Base-by-base conservation (phyloP, 257 asterid genomes). In the Orobanche coerulescens region DNA sequence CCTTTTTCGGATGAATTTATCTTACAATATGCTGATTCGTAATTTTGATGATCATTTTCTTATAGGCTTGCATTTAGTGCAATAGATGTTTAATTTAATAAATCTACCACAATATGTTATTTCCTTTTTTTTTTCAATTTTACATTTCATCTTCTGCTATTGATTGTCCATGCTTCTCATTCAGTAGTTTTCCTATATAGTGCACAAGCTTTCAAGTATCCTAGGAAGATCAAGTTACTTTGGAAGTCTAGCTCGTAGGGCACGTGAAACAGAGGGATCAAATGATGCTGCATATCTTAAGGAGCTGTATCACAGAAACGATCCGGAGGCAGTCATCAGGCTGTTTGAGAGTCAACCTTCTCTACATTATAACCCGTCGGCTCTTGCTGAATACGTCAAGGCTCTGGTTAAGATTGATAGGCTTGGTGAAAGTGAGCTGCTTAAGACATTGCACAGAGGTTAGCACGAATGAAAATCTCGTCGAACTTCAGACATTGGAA, bases 331-430 rank as follows among this genome's bases (percentile, higher is more conserved):
- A 48, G 94, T 87, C 67, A 90, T 87, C 75, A 79, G 84, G 68
- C 57, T 81, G 70, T 90, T 87, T 66, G 97, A 90, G 79, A 77
- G 81, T 70, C 90, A 87, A 64, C 83, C 90, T 61, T 79, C 92
- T 7, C 62, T 86, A 58, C 92, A 84, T 66, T 73, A 83, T 60
- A 81, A 77, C 43, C 93, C 85, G 9, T 56, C 94, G 25, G 95
- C 95, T 43, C 76, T 90, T 76, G 79, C 87, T 26, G 93, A 81
- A 58, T 87, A 90, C 75, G 93, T 87, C 61, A 90, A 75, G 75
- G 93, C 95, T 36, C 78, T 90, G 63, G 93, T 87, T 54, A 90
- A 78, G 84, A 88, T 78, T 65, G 93, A 87, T 61, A 81, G 84
- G 74, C 88, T 90, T 58, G 85, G 87, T 57, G 88, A 84, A 61